phyloP scores from a whole-genome alignment of 164 flowering plant genomes.

The Vitis rotundifolia region DNA sequence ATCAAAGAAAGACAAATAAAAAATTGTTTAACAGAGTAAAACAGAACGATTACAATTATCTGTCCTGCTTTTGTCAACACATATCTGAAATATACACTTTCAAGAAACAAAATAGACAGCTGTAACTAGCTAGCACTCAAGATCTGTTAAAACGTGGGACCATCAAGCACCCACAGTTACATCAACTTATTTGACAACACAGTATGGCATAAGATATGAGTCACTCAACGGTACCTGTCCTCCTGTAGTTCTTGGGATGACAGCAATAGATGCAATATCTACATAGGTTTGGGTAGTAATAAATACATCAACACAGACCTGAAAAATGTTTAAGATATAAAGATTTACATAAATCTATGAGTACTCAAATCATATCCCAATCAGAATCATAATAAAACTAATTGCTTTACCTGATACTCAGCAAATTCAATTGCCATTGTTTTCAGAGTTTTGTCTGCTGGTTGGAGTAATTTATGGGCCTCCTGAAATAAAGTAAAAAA shows the following conservation, averaged over 20 bases:
- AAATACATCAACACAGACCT: constrained; percentile 96
- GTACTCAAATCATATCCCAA: not conserved
- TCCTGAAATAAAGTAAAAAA: constrained; percentile 50
- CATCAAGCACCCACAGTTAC: not conserved
- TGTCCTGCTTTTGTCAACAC: too few relatives aligned
- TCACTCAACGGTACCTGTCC: constrained; percentile 70
- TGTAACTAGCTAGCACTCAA: not conserved
- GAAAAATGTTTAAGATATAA: constrained; percentile 13
- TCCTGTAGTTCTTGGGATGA: constrained; percentile 93
- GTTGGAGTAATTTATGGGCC: constrained; percentile 89
- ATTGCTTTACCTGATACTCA: constrained; percentile 77
- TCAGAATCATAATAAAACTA: not conserved
- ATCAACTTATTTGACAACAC: constrained; percentile 7
- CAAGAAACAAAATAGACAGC: too few relatives aligned
- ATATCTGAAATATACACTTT: too few relatives aligned
- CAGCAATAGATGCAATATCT: constrained; percentile 92
- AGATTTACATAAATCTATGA: not conserved
- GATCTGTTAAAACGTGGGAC: not conserved
- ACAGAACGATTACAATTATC: too few relatives aligned
- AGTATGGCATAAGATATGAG: constrained; percentile 4
- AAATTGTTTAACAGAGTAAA: too few relatives aligned
- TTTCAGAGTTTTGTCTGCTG: constrained; percentile 84
- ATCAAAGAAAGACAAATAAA: too few relatives aligned
- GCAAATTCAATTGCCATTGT: constrained; percentile 98
- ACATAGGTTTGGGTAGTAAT: constrained; percentile 82